Evolutionary conservation across 2,329 filamentous ascomycete species (phyloP), one percentile per base, ranked within the genome.

Genomic region (Cephalotrichum gorgonifer): DNA sequence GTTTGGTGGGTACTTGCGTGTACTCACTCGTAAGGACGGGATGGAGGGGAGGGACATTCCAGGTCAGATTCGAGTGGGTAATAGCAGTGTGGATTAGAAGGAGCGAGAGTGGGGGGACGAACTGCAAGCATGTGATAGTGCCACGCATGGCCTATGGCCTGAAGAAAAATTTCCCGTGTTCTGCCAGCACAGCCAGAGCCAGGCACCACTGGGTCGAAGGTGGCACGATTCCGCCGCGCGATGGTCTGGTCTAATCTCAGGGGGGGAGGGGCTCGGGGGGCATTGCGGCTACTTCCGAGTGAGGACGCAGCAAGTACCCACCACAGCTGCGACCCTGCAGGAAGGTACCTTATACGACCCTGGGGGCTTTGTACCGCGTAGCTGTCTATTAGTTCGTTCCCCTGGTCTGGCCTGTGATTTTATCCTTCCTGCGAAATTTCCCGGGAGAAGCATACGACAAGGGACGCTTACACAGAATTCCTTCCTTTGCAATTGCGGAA

Each of bases 221-320:
- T 49, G 47, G 47, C 41, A 49, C 47, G 47, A 49, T 49, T 49
- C 30, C 15, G 17, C 9, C 28, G 28, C 41, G 22, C 22, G 42
- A 39, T 49, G 47, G 47, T 26, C 47, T 49, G 47, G 22, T 49
- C 17, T 26, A 44, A 49, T 49, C 31, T 49, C 25, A 49, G 28
- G 30, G 39, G 38, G 25, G 38, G 23, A 7, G 30, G 14, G 12
- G 23, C 22, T 43, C 26, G 14, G 26, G 42, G 8, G n/a, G 12
- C 41, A 22, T 17, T 6, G 6, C 22, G 12, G 41, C 26, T 43
- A 43, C 41, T 17, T n/a, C 41, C 23, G 23, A 2, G 22, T 23
- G 22, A 12, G 41, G 6, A 17, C n/a, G 17, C 17, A 12, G 23
- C 12, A 26, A 12, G 41, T 27, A 43, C 41, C 22, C 17, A 20